Evolutionary conservation across 1,284 basidiomycete species (phyloP).

Genomic region (Cutaneotrichosporon spelunceum): DNA sequence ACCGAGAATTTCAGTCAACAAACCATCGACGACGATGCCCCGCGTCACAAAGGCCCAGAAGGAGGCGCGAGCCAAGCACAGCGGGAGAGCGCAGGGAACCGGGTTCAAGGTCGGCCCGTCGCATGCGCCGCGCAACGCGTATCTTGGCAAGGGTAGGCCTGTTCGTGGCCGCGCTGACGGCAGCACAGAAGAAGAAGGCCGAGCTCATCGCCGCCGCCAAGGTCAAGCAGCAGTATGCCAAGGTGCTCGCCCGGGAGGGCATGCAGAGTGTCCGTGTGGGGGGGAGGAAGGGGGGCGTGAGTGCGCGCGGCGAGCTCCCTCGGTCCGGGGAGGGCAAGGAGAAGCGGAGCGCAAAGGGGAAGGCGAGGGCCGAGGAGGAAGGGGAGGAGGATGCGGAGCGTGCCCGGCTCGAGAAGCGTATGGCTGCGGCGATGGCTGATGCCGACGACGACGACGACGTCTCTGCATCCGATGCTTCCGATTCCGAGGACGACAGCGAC

Average conservation of each 20-base stretch:
- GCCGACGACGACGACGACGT: slow-evolving; percentile 3
- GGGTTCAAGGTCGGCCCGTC: slow-evolving; percentile 50
- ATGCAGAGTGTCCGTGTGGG: slow-evolving; percentile 42
- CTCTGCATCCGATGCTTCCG: slow-evolving; percentile 9
- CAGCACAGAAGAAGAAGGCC: slow-evolving; percentile 56
- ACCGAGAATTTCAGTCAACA: not conserved
- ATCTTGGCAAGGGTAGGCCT: slow-evolving; percentile 51
- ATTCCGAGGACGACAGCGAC: slow-evolving; percentile 9
- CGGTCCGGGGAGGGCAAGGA: not conserved
- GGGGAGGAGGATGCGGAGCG: slow-evolving; percentile 8
- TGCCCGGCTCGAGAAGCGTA: not conserved
- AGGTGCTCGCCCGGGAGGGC: slow-evolving; percentile 53
- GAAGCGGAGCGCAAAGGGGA: not conserved
- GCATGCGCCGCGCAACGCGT: slow-evolving; percentile 48
- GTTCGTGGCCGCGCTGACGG: not conserved
- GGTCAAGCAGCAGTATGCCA: slow-evolving; percentile 55
- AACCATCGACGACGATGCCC: slow-evolving; percentile 32
- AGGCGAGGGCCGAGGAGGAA: slow-evolving; percentile 14
- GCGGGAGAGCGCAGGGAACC: slow-evolving; percentile 5
- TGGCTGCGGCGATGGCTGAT: slow-evolving; percentile 2
- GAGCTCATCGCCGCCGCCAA: slow-evolving; percentile 56
- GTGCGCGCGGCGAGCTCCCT: slow-evolving; percentile 6
- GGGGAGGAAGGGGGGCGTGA: slow-evolving; percentile 17
- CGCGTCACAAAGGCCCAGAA: slow-evolving; percentile 42
- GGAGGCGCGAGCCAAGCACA: slow-evolving; percentile 28